These are phyloP conservation scores for Carpinus fangiana DNA, from an alignment of 306 rosid species.

Conservation along the genomic window DNA sequence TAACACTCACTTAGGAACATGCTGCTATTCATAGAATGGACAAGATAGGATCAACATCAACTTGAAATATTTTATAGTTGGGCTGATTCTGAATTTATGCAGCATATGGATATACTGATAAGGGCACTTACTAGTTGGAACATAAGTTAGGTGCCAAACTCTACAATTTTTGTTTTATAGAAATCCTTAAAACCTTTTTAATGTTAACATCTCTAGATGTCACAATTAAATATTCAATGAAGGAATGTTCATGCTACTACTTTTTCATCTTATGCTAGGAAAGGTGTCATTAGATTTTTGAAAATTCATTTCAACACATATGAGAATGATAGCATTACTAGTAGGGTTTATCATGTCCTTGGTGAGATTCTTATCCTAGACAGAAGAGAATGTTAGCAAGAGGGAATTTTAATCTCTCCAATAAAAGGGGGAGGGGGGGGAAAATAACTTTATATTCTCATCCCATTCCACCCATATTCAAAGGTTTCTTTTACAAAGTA, in stretches of 20 bases:
- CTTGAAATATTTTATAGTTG: not conserved
- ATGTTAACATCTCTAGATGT: not conserved
- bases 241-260: not conserved
- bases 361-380: conserved; percentile 59
- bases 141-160: not conserved
- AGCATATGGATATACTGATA: not conserved
- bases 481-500: conserved; percentile 35
- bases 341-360: conserved; percentile 35
- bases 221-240: not conserved
- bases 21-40: not conserved
- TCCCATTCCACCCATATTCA: conserved; percentile 31
- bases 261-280: not conserved
- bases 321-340: not conserved
- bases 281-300: not conserved
- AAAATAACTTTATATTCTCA: conserved; percentile 38
- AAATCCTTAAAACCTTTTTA: not conserved
- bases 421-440: conserved; percentile 25
- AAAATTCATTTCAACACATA: not conserved
- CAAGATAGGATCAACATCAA: not conserved
- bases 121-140: not conserved
- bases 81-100: not conserved
- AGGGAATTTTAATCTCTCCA: conserved; percentile 40
- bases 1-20: not conserved
- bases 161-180: not conserved
- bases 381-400: conserved; percentile 24